Percentiles rank a stretch among this genome's conserved stretches.
These are phyloP conservation scores for Angophora floribunda DNA, from an alignment of 345 rosid genomes.

Conservation along the genomic window DNA sequence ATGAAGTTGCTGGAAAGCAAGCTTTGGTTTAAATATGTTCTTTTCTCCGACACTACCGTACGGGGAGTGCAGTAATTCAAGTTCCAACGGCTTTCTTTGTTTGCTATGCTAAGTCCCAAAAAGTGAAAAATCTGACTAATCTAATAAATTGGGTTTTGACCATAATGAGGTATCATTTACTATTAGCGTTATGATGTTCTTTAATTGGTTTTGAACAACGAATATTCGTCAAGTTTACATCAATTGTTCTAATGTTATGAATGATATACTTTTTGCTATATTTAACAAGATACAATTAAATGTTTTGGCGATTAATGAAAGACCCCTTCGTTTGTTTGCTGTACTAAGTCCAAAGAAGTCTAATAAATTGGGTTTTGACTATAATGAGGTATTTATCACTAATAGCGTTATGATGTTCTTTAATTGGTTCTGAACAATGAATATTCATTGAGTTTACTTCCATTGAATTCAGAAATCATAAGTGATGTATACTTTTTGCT, in stretches of 20 bases:
- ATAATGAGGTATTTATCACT: no score
- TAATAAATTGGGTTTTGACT: no score
- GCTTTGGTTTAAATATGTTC: not conserved
- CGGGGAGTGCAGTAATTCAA: not conserved
- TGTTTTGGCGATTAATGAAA: not conserved
- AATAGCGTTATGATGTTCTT: no score
- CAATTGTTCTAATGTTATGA: not conserved
- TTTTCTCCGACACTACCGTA: not conserved
- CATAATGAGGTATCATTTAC: not conserved
- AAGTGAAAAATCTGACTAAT: not conserved
- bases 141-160: not conserved
- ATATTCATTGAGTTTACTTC: no score
- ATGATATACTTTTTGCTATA: not conserved
- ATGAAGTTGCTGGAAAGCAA: not conserved
- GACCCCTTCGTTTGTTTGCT: not conserved
- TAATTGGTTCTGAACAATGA: no score
- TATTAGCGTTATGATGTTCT: not conserved
- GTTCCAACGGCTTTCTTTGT: not conserved
- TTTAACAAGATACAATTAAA: not conserved
- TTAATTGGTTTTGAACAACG: not conserved
- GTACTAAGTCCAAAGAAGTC: no score
- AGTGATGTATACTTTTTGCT: no score
- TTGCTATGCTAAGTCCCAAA: not conserved
- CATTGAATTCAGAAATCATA: no score
- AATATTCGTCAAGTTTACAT: not conserved